Conservation (phyloP, 805 yeast genomes). For the Saccharomycopsis selenospora region DNA sequence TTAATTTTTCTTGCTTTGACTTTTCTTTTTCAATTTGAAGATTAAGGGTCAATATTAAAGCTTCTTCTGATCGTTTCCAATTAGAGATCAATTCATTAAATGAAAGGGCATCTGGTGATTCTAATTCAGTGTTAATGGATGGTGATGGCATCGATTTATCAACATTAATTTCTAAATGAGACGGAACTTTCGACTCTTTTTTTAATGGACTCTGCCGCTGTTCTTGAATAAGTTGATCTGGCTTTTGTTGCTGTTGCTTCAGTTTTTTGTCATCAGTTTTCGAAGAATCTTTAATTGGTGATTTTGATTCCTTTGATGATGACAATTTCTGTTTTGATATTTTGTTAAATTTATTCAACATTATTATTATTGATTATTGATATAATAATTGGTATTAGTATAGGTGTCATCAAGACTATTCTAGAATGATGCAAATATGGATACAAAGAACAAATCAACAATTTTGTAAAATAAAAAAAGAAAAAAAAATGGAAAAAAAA, state of each 20-base stretch:
- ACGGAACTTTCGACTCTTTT: neutral
- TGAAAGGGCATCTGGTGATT: neutral
- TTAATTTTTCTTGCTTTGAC: constrained; percentile 72
- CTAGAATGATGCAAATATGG: too few relatives aligned
- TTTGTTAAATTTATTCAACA: constrained; percentile 9
- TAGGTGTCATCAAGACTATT: too few relatives aligned
- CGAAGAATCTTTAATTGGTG: neutral
- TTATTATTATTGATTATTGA: too few relatives aligned
- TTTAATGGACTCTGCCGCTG: neutral
- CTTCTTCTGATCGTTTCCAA: constrained; percentile 14
- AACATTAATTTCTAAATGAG: too few relatives aligned
- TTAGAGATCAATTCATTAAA: neutral
- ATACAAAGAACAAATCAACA: too few relatives aligned
- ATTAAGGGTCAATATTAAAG: constrained; percentile 9
- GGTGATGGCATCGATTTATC: neutral
- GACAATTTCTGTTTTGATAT: constrained; percentile 11
- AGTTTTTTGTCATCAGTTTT: neutral
- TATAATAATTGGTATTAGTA: too few relatives aligned
- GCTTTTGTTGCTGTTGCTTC: neutral
- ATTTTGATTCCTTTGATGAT: neutral
- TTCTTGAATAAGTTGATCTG: neutral
- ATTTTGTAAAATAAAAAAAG: too few relatives aligned
- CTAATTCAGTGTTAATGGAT: too few relatives aligned
- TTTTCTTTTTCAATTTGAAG: constrained; percentile 55
- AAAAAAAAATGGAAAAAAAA: too few relatives aligned